phyloP scores from a whole-genome alignment of 345 rosid genomes.

The Citrus sinensis region DNA sequence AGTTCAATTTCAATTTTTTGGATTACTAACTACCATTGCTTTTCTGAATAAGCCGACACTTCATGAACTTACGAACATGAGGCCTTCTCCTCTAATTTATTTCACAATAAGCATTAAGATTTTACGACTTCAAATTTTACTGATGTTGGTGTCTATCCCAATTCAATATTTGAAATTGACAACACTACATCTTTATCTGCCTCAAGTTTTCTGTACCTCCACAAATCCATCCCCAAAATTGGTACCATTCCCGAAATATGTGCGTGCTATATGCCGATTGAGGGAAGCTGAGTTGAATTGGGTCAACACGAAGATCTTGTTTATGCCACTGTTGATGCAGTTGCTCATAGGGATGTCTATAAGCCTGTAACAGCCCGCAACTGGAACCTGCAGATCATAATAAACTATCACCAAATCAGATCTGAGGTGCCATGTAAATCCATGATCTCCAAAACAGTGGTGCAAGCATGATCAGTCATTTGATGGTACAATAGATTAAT shows the following conservation, averaged over 20 bases:
- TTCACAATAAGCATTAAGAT: not conserved
- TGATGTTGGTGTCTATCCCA: not conserved
- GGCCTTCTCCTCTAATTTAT: not conserved
- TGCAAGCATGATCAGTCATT: not conserved
- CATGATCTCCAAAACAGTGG: not conserved
- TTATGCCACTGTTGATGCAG: conserved; percentile 88
- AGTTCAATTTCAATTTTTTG: not conserved
- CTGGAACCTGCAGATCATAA: conserved; percentile 63
- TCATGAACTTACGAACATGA: not conserved
- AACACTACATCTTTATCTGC: not conserved
- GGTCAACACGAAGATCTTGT: conserved; percentile 90
- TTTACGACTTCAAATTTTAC: not conserved
- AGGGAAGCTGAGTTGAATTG: conserved; percentile 97
- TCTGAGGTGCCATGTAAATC: not conserved
- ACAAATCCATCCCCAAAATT: conserved; percentile 97
- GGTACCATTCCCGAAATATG: conserved; percentile 86
- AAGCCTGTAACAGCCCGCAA: conserved; percentile 92
- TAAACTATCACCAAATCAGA: conserved; percentile 2
- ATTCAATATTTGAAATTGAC: not conserved
- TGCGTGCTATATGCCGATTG: conserved; percentile 84
- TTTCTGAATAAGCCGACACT: not conserved
- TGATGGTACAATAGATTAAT: not conserved
- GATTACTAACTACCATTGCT: not conserved
- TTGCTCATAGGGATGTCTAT: conserved; percentile 99
- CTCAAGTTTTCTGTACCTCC: conserved; percentile 51